A percentile compares a stretch with the other conserved stretches of the same genome.
phyloP scores from a whole-genome alignment of 306 rosid species.

The Cyamopsis tetragonoloba region DNA sequence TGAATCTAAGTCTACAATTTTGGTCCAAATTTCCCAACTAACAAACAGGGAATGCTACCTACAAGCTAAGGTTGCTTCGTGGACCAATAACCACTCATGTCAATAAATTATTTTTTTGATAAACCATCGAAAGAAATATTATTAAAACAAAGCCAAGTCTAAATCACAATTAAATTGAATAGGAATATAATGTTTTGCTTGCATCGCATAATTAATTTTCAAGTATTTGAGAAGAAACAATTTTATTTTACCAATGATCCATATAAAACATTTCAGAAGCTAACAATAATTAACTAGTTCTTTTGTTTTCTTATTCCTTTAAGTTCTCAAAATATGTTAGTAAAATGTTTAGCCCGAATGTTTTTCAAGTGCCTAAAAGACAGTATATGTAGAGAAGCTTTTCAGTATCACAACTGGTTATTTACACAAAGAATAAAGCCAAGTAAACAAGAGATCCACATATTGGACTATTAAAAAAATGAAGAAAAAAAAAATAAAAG shows the following conservation, averaged over 20 bases:
- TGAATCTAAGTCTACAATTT: neutral
- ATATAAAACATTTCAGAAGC: too few species aligned
- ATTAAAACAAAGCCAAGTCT: too few species aligned
- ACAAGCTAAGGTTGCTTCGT: neutral
- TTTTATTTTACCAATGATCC: neutral
- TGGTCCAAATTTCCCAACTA: too few species aligned
- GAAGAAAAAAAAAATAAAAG: neutral
- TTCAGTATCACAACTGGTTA: slow-evolving; percentile 34
- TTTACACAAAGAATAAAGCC: slow-evolving; percentile 61
- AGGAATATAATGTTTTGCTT: too few species aligned
- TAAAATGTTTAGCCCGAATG: neutral
- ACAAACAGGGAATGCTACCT: too few species aligned
- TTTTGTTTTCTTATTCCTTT: too few species aligned
- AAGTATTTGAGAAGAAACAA: too few species aligned
- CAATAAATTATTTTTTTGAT: too few species aligned
- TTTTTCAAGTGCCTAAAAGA: slow-evolving; percentile 7
- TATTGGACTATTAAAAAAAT: slow-evolving; percentile 20
- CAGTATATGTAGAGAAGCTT: slow-evolving; percentile 6
- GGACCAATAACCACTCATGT: neutral
- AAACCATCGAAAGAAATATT: too few species aligned
- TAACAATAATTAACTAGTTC: too few species aligned
- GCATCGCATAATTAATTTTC: too few species aligned
- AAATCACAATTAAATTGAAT: too few species aligned
- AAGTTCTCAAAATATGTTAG: neutral
- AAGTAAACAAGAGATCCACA: slow-evolving; percentile 31